phyloP scores from a whole-genome alignment of 2,329 filamentous ascomycete genomes.

The Ascochyta lentis region DNA sequence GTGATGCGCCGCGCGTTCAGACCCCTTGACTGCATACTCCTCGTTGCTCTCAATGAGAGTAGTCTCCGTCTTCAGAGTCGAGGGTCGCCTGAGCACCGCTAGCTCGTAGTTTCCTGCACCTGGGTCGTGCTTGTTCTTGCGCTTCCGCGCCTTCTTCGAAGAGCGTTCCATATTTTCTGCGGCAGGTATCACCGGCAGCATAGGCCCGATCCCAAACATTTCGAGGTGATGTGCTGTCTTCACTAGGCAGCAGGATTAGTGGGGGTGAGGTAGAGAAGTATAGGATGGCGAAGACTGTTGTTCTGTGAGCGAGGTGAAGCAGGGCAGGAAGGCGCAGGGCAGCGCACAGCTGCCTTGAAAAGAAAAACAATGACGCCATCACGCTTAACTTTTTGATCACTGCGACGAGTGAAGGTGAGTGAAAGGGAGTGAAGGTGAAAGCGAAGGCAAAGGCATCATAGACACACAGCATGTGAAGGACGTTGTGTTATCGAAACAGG shows the following conservation, averaged over 20 bases:
- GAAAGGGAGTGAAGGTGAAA: background rate
- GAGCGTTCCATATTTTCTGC: background rate
- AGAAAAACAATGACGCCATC: background rate
- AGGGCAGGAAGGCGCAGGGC: background rate
- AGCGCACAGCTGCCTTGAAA: background rate
- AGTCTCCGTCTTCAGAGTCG: background rate
- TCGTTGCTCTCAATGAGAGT: constrained; percentile 1
- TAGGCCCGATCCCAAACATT: constrained; percentile 13
- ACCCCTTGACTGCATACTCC: background rate
- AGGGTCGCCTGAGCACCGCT: background rate
- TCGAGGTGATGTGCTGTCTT: background rate
- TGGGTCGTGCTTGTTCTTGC: background rate
- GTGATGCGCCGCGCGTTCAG: background rate
- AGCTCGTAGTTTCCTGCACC: background rate
- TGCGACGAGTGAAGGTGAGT: constrained; percentile 2
- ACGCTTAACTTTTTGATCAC: background rate
- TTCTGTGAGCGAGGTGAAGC: background rate
- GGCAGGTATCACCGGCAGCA: constrained; percentile 4
- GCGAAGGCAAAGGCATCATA: constrained; percentile 1
- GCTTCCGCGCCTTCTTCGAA: background rate
- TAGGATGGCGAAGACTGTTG: background rate
- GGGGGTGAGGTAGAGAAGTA: too few species aligned
- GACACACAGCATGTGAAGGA: background rate
- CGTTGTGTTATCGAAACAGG: background rate
- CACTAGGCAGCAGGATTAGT: background rate